Evolutionary conservation across 139 green algal species (phyloP), one percentile per base, ranked within the genome.

Genomic region (Chlorella sp.): DNA sequence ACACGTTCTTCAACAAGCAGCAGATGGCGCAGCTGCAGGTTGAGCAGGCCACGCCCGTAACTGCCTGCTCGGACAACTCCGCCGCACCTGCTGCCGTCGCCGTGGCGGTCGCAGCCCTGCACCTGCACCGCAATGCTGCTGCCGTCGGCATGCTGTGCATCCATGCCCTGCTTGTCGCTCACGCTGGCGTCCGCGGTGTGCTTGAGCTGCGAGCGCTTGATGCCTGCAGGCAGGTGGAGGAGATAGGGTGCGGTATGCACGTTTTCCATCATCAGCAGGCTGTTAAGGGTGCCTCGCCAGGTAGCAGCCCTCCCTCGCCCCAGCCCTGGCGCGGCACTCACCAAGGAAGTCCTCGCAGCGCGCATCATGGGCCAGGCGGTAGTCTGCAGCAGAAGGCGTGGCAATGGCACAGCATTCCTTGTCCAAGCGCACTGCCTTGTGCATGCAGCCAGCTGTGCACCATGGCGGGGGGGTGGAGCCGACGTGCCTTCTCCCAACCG

Each of bases 201-300:
- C 72, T 80, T 80, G 17, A 80, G 47, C 44, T 80, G 72, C 16
- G 72, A 44, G 44, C 72, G 72, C 72, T 80, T 80, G 47, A 80
- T 80, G n/a, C 72, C 51, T 60, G 51, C 51, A 15, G 51, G 6
- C 44, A 9, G 44, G 44, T n/a, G 44, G 44, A 16, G 44, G 44
- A 9, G 44, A 9, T 9, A 51, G 44, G 44, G 44, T n/a, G n/a
- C n/a, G n/a, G n/a, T n/a, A n/a, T n/a, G n/a, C n/a, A n/a, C n/a
- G n/a, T n/a, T n/a, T n/a, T n/a, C n/a, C n/a, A n/a, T n/a, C n/a
- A n/a, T n/a, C n/a, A n/a, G n/a, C n/a, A n/a, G n/a, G n/a, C n/a
- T n/a, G n/a, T n/a, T n/a, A n/a, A n/a, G n/a, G n/a, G n/a, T n/a
- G n/a, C n/a, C n/a, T n/a, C n/a, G n/a, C n/a, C n/a, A n/a, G n/a